Evolutionary conservation across 805 yeast species (phyloP).

Genomic region (Candida orba): DNA sequence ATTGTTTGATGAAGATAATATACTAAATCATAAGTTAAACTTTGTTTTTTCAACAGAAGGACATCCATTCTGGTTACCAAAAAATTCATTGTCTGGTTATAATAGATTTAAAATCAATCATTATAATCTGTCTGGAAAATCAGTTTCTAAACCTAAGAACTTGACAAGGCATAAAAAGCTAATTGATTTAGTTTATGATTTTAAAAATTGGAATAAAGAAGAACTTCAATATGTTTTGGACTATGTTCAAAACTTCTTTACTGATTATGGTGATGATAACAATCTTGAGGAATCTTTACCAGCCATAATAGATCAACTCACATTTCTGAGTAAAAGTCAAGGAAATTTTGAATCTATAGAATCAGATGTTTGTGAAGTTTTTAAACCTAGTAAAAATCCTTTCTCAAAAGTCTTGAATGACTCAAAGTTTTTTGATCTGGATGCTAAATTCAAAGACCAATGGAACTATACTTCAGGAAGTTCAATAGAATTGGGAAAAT

Average conservation of each 20-base stretch:
- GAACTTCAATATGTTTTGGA: background rate
- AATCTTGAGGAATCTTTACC: background rate
- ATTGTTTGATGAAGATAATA: slow-evolving; percentile 64
- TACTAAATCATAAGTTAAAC: slow-evolving; percentile 36
- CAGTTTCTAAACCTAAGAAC: background rate
- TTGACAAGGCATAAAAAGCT: background rate
- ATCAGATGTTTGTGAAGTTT: slow-evolving; percentile 5
- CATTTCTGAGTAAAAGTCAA: background rate
- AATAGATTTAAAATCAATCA: slow-evolving; percentile 2
- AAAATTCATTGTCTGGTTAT: slow-evolving; percentile 25
- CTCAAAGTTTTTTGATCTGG: slow-evolving; percentile 9
- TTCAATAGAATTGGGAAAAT: slow-evolving; percentile 8
- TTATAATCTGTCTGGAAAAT: background rate
- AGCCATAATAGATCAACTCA: background rate
- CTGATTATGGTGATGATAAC: background rate
- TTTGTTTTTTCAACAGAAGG: slow-evolving; percentile 76
- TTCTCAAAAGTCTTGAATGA: slow-evolving; percentile 8
- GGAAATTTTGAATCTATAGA: background rate
- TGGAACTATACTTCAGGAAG: slow-evolving; percentile 1
- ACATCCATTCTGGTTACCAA: slow-evolving; percentile 76
- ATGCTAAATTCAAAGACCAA: slow-evolving; percentile 12
- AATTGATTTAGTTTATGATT: slow-evolving; percentile 1
- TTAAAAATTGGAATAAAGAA: slow-evolving; percentile 6
- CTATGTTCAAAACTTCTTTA: background rate
- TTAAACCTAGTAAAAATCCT: background rate